Evolutionary conservation across 2,329 filamentous ascomycete genomes (phyloP), one percentile per base, ranked within the genome.

Genomic region (Penicillium vulpinum): DNA sequence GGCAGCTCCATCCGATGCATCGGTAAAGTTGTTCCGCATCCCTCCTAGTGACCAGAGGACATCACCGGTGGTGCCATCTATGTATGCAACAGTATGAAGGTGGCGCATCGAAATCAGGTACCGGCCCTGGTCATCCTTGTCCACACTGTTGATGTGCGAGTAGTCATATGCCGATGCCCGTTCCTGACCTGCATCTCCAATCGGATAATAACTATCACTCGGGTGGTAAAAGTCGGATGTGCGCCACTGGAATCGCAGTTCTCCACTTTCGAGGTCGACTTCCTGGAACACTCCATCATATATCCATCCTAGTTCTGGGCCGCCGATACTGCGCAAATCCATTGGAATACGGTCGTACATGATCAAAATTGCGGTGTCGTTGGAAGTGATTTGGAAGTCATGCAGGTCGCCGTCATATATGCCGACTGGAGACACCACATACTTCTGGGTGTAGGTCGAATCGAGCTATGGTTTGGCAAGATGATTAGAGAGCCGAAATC

Each of bases 71-170:
- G 22, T 50, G 36, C 76, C 74, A 41, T 77, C 73, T 33, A 77
- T 70, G 52, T 75, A 75, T 31, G 73, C 75, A 47, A 84, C 51
- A 4, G 62, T 59, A 39, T 70, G 65, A 16, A 63, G 62, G 33
- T 71, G 75, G 16, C 80, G 75, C 1, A 73, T 70, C 3, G 76
- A 80, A 36, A 80, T 65, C 13, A 77, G 63, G 48, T 77, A 77
- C 51, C 73, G 72, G 15, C 75, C 79, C 2, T 75, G 68, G 10
- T 68, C 61, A 60, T 81, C 76, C 67, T 82, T 82, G 66, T 80
- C 78, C 54, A 82, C 73, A 40, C 78, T 80, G 67, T 83, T 84
- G 64, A 84, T 76, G 65, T 83, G 81, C 64, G 82, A 82, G 63
- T 78, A 83, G 63, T 84, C 82, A 70, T 77, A 83, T 4, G 77